A percentile compares a stretch with the other conserved stretches of the same genome.
Conservation (phyloP, 148 eudicot species). For the Dianthus caryophyllus region DNA sequence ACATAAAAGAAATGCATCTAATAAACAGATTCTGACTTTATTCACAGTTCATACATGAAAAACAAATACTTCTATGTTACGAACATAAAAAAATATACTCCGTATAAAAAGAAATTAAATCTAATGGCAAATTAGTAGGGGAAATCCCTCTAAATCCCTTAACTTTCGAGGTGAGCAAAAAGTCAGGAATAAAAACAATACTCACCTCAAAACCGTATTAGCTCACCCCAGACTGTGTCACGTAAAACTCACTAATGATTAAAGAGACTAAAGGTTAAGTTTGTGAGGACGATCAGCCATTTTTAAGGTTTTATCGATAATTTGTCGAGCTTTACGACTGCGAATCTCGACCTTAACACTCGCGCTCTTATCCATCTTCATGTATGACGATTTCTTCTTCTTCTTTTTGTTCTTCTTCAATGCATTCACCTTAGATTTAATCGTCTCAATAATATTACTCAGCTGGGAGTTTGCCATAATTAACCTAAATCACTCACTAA, state of each 20-base stretch:
- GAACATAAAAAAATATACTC: too few relatives aligned
- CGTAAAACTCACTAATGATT: background rate
- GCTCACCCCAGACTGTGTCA: background rate
- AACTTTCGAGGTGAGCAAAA: too few relatives aligned
- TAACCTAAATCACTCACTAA: background rate
- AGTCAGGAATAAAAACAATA: too few relatives aligned
- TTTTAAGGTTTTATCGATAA: slow-evolving; percentile 73
- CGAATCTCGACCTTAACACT: slow-evolving; percentile 87
- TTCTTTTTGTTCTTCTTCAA: slow-evolving; percentile 20
- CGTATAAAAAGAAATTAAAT: too few relatives aligned
- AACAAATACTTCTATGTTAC: too few relatives aligned
- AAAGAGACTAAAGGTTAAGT: slow-evolving; percentile 19
- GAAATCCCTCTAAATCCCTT: too few relatives aligned
- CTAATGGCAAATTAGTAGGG: too few relatives aligned
- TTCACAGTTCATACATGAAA: background rate
- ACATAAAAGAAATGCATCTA: too few relatives aligned
- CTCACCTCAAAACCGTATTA: background rate
- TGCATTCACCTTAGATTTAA: slow-evolving; percentile 28
- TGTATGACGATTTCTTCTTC: slow-evolving; percentile 49
- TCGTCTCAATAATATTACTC: slow-evolving; percentile 23
- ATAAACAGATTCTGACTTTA: background rate
- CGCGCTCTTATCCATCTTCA: slow-evolving; percentile 84
- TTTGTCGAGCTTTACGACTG: slow-evolving; percentile 60
- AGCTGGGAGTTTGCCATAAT: slow-evolving; percentile 14
- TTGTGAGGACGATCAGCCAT: slow-evolving; percentile 75